Evolutionary conservation across 805 yeast species (phyloP), one percentile per base, ranked within the genome.

Genomic region (Candida patagonica): DNA sequence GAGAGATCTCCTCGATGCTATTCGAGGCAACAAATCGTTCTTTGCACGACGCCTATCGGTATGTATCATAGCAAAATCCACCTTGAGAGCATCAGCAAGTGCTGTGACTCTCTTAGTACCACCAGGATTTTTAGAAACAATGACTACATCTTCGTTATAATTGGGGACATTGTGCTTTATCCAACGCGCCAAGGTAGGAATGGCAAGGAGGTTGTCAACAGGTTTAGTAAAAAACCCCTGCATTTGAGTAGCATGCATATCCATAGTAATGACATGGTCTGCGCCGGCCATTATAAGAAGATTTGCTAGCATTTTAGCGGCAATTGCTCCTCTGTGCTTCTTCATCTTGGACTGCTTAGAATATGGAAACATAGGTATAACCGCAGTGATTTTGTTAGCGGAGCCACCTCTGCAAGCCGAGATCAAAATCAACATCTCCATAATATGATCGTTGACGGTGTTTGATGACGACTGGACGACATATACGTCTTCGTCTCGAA

Each of bases 91-190:
- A 65, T 94, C 98, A n/a, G 98, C 98, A 53, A 92, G 70, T 1
- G 96, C 88, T 15, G 99, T 92, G 40, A 92, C 99, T 50, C 98
- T 75, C 61, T 92, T 92, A 16, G 99, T 88, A 42, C 98, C 98
- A 47, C 98, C 99, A 16, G 99, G 97, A 63, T 92, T 92, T 60
- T 92, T 92, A n/a, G 96, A 87, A 9, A 92, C 98, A 40, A 92
- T 94, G 20, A 94, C 98, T 1, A 95, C 89, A 45, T 80, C 78
- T 52, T 76, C 70, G n/a, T 35, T 37, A 69, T 84, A 86, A 56
- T 89, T 86, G 26, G 79, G 78, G 36, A 92, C 80, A 54, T 92
- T 82, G 60, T 82, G 92, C 52, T 82, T 78, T 53, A 92, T 89
- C 98, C 98, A 92, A 52, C 84, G 75, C 22, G 96, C 96, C 51